A percentile compares a stretch with the other conserved stretches of the same genome.
Evolutionary conservation across 1,284 basidiomycete species (phyloP).

Genomic region (Stygiomarasmius scandens): DNA sequence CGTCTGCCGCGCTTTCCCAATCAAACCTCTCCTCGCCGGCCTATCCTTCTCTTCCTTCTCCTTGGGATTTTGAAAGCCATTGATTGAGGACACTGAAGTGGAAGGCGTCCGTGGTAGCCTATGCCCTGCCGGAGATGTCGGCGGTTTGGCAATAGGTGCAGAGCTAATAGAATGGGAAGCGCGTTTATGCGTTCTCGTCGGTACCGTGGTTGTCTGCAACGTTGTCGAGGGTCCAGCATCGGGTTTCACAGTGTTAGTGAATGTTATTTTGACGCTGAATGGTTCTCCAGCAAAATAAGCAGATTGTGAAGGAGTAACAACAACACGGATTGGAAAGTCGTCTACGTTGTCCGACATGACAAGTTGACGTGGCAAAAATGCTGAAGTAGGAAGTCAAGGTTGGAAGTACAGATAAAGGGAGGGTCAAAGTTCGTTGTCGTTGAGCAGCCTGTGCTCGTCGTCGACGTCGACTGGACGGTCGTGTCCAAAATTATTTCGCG

Average conservation of each 20-base stretch:
- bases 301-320: slow-evolving; percentile 78
- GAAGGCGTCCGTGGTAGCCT: slow-evolving; percentile 42
- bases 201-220: slow-evolving; percentile 26
- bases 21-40: slow-evolving; percentile 36
- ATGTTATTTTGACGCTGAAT: slow-evolving; percentile 83
- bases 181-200: slow-evolving; percentile 57
- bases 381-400: no score
- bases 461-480: no score
- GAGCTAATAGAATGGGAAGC: slow-evolving; percentile 76
- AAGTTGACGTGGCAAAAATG: no score
- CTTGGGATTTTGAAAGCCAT: slow-evolving; percentile 20
- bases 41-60: slow-evolving; percentile 22
- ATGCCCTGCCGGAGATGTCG: slow-evolving; percentile 70
- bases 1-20: slow-evolving; percentile 35
- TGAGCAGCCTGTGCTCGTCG: no score
- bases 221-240: slow-evolving; percentile 39
- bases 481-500: no score
- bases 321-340: slow-evolving; percentile 62
- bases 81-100: slow-evolving; percentile 22
- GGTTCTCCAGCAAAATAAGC: slow-evolving; percentile 93
- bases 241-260: slow-evolving; percentile 71
- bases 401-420: no score
- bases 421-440: no score
- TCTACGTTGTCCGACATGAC: neutral
- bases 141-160: slow-evolving; percentile 71